These are phyloP conservation scores for Suillus placidus DNA, from an alignment of 768 basidiomycete species.

Conservation along the genomic window DNA sequence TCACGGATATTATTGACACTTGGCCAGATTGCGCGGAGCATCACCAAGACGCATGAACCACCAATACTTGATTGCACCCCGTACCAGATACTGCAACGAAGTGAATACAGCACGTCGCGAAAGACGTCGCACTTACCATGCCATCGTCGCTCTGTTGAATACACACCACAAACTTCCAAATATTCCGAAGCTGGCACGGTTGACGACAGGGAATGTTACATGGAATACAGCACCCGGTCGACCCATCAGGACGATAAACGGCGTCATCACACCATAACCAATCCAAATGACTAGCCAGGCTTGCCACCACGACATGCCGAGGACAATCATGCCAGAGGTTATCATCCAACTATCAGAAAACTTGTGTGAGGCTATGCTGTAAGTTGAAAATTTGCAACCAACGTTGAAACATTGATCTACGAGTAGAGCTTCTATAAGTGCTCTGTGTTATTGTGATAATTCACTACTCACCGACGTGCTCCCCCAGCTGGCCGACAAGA, in stretches of 20 bases:
- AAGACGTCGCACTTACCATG: constrained; percentile 49
- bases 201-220: constrained; percentile 67
- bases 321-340: constrained; percentile 64
- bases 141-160: constrained; percentile 68
- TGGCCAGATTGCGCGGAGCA: constrained; percentile 74
- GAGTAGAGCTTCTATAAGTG: background rate
- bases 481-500: constrained; percentile 45
- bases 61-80: constrained; percentile 77
- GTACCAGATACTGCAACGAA: constrained; percentile 57
- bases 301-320: constrained; percentile 76
- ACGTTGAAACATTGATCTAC: constrained; percentile 9
- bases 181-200: constrained; percentile 68
- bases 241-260: constrained; percentile 71
- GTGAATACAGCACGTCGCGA: constrained; percentile 4
- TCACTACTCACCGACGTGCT: constrained; percentile 54
- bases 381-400: background rate
- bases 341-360: constrained; percentile 61
- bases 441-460: background rate
- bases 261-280: constrained; percentile 56
- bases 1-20: constrained; percentile 61
- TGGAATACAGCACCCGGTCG: constrained; percentile 73
- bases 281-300: constrained; percentile 77
- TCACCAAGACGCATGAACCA: constrained; percentile 66
- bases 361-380: constrained; percentile 2
- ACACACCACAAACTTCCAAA: constrained; percentile 76